Base-by-base conservation (phyloP, 1,139 yeast genomes). In the Nakaseomyces sp. region DNA sequence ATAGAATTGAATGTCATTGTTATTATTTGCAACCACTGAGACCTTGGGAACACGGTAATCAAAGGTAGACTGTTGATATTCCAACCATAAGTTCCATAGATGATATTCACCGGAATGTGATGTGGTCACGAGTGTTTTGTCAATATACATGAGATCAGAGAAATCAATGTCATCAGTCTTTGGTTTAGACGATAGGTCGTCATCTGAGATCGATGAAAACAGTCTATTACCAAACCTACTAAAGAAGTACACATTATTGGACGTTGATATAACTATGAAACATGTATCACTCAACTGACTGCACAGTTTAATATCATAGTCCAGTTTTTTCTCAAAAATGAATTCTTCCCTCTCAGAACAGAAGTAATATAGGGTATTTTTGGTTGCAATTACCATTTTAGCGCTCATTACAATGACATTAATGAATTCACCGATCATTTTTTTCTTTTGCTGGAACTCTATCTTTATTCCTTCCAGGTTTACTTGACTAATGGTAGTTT, bases 21-120 rank as follows among this genome's bases (percentile, higher is more conserved):
- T 50, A 22, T 51, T 50, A 39, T 56, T 52, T 15, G 47, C 48
- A 15, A 60, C 40, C 17, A 55, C 50, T 25, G 51, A 52, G 12
- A 56, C 47, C 20, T 46, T 50, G 2, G 54, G 47, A n/a, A 43
- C 29, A 35, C 64, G 50, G 22, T 55, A 50, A 44, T 60, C 55
- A 18, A 52, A 49, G 16, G 42, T 40, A 3, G 52, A 46, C 8
- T 53, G 51, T 15, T 42, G 38, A 7, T 45, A 39, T 44, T 57
- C 60, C 43, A 54, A 51, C 61, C 63, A 61, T 28, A 58, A 41
- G 24, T 54, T 46, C 60, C 64, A 57, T 4, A 49, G 12, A 36
- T 56, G 55, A 32, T 57, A 52, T 8, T 51, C 44, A 1, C 66
- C 66, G 3, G 48, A 41, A 15, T 46, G 48, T 2, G 60, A 45